Evolutionary conservation across 2,329 filamentous ascomycete genomes (phyloP).

Genomic region (Sporothrix luriei): DNA sequence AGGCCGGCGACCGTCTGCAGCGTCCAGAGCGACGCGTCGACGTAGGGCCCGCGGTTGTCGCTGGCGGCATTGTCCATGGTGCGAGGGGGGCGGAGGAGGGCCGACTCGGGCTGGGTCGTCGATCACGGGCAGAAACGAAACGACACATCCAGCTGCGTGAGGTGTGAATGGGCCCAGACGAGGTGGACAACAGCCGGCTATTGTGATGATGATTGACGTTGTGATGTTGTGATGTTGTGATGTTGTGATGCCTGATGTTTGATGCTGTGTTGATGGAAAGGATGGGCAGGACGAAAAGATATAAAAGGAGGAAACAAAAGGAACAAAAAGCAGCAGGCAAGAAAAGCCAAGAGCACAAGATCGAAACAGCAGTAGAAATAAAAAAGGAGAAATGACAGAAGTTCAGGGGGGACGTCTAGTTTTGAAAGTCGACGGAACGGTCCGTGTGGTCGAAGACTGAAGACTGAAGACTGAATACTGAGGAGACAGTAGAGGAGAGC

Average conservation of each 20-base stretch:
- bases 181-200: neutral
- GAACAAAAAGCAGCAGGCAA: neutral
- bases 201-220: neutral
- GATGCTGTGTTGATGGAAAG: constrained; percentile 1
- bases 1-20: constrained; percentile 33
- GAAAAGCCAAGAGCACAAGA: neutral
- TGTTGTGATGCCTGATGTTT: neutral
- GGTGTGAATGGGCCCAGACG: neutral
- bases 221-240: neutral
- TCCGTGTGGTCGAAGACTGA: no score
- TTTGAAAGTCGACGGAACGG: constrained; percentile 9
- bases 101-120: neutral
- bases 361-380: neutral
- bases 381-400: constrained; percentile 1
- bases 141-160: constrained; percentile 5
- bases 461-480: no score
- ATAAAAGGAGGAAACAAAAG: neutral
- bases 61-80: neutral
- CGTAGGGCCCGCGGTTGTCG: constrained; percentile 2
- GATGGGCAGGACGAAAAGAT: neutral
- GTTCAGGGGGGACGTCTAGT: neutral
- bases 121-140: constrained; percentile 12
- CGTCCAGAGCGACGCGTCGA: constrained; percentile 37
- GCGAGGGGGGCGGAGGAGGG: neutral
- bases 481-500: no score